Base-by-base conservation (phyloP, 2,329 filamentous ascomycete species). In the Epichloe scottii region DNA sequence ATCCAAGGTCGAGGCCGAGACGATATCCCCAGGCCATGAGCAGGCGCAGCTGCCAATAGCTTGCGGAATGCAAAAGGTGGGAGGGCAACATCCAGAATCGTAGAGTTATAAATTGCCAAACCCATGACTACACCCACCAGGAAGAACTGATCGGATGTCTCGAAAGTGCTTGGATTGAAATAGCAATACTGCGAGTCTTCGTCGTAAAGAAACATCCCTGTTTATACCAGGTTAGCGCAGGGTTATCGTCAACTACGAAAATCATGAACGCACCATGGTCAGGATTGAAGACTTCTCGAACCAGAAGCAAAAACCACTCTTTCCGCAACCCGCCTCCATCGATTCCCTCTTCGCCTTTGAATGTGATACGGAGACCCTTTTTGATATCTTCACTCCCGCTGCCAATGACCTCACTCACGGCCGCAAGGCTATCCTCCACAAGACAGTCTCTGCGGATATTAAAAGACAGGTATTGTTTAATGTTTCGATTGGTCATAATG, bases 21-120 rank as follows among this genome's bases (percentile, higher is more conserved):
- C 26, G 76, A 73, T 17, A 73, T 72, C 8, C 76, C 76, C 21
- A 72, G 69, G 15, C 74, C 72, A 11, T 78, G 73, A 2, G 75
- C 68, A n/a, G 88, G 87, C 1, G 84, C 85, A 8, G 87, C 81
- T 3, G 87, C 82, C 40, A 95, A 74, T 19, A 96, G 76, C 65
- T 95, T 95, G 57, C 88, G 83, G 63, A 95, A 96, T 1, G 87
- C 84, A 64, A 95, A 95, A 0, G 89, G 87, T 1, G 90, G 90
- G 19, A 96, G 76, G 2, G 88, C 86, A 46, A 95, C 79, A 62
- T 95, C 90, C 17, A 96, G 73, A 57, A 95, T 95, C 0, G 88
- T 95, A 2, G 88, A 94, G 66, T 96, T 95, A 69, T 95, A 95
- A 54, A 96, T 95, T 14, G 90, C 90, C 53, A 96, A 73, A 0